A percentile compares a stretch with the other conserved stretches of the same genome.
phyloP scores from a whole-genome alignment of 768 basidiomycete genomes.

The Gymnopilus junonius region DNA sequence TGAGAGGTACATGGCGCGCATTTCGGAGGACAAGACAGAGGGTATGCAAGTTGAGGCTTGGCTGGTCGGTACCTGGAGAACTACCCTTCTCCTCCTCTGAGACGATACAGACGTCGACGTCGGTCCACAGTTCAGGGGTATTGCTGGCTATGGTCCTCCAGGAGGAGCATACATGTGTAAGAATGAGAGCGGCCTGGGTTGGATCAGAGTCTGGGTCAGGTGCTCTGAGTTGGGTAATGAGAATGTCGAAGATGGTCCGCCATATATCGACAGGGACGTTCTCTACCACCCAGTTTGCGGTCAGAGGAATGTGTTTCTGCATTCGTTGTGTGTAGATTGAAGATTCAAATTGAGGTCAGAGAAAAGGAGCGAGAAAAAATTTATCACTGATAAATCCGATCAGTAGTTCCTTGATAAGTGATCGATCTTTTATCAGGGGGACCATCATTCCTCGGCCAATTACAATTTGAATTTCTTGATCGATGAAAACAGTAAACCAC shows the following conservation, averaged over 20 bases:
- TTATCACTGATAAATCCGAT: too few relatives aligned
- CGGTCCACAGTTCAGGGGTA: not conserved
- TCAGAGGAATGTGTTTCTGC: not conserved
- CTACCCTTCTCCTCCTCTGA: too few relatives aligned
- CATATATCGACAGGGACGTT: not conserved
- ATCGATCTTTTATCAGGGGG: too few relatives aligned
- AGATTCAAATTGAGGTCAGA: too few relatives aligned
- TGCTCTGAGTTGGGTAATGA: not conserved
- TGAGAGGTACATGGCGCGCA: not conserved
- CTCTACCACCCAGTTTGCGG: not conserved
- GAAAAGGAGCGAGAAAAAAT: too few relatives aligned
- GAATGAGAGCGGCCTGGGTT: not conserved
- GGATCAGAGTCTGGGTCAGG: not conserved
- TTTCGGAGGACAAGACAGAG: not conserved
- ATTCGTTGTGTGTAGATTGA: not conserved
- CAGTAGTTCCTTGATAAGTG: too few relatives aligned
- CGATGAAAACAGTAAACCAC: too few relatives aligned
- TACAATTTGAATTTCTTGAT: too few relatives aligned
- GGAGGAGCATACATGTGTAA: not conserved
- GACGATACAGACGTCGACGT: not conserved
- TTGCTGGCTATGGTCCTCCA: not conserved
- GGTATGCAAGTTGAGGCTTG: not conserved
- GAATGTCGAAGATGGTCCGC: not conserved
- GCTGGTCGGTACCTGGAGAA: too few relatives aligned
- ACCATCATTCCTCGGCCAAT: too few relatives aligned